These are phyloP conservation scores for Claviceps paspali DNA, from an alignment of 2,329 filamentous ascomycete genomes.

Conservation along the genomic window DNA sequence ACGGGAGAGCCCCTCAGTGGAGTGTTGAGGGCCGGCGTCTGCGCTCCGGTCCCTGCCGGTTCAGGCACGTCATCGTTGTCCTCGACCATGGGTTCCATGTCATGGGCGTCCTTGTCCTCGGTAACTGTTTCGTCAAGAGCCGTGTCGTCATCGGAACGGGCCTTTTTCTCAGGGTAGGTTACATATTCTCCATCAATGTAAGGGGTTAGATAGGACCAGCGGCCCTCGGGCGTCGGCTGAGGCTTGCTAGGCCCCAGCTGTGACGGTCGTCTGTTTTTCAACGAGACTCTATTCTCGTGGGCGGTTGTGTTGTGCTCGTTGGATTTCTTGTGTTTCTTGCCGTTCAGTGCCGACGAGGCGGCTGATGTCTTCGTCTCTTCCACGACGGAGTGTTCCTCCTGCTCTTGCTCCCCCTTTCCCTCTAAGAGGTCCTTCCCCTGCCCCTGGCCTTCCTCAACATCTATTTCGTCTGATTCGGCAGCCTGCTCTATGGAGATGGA, in stretches of 20 bases:
- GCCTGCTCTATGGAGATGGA: slow-evolving; percentile 4
- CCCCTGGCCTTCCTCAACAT: neutral
- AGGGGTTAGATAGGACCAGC: slow-evolving; percentile 25
- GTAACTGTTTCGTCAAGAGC: slow-evolving; percentile 15
- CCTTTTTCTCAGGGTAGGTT: slow-evolving; percentile 24
- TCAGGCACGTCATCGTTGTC: slow-evolving; percentile 19
- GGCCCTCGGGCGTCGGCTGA: slow-evolving; percentile 16
- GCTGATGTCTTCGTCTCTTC: neutral
- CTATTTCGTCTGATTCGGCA: neutral
- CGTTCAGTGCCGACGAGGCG: neutral
- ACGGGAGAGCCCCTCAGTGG: slow-evolving; percentile 24
- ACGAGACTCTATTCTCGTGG: neutral
- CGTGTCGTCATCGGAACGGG: slow-evolving; percentile 16
- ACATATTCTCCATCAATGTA: slow-evolving; percentile 24
- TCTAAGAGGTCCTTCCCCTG: neutral
- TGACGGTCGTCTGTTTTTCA: neutral
- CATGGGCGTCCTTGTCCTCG: slow-evolving; percentile 17
- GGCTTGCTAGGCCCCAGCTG: slow-evolving; percentile 9
- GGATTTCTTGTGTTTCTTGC: neutral
- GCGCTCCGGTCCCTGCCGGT: slow-evolving; percentile 15
- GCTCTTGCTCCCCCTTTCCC: neutral
- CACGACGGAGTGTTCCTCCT: neutral
- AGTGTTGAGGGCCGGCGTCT: slow-evolving; percentile 23
- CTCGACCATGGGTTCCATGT: slow-evolving; percentile 18
- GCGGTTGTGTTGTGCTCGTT: neutral